phyloP scores from a whole-genome alignment of 495 filamentous ascomycete genomes.

The Filosporella fistucella region DNA sequence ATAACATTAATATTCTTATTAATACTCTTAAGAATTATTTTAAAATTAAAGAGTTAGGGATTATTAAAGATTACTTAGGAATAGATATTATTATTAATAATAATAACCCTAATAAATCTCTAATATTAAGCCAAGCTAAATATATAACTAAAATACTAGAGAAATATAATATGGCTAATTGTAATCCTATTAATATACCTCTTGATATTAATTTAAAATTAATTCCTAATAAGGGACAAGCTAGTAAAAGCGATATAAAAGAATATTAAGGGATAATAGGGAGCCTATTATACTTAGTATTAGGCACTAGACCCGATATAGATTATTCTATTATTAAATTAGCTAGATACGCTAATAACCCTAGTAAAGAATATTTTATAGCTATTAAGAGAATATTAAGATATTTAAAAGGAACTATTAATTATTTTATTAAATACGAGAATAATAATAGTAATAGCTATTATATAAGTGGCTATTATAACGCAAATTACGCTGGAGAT shows the following conservation, averaged over 20 bases:
- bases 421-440: slow-evolving; percentile 14
- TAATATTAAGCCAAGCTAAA: slow-evolving; percentile 13
- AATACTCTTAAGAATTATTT: slow-evolving; percentile 10
- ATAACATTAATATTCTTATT: slow-evolving; percentile 17
- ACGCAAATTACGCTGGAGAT: slow-evolving; percentile 12
- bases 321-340: slow-evolving; percentile 15
- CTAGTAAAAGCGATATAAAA: slow-evolving; percentile 2
- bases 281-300: slow-evolving; percentile 16
- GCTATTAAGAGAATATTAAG: slow-evolving; percentile 14
- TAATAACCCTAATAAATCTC: slow-evolving; percentile 4
- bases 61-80: slow-evolving; percentile 16
- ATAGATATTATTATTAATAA: slow-evolving; percentile 16
- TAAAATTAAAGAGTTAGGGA: slow-evolving; percentile 22
- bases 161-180: slow-evolving; percentile 6
- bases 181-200: slow-evolving; percentile 12
- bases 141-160: slow-evolving; percentile 19
- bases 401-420: slow-evolving; percentile 18
- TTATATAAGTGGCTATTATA: slow-evolving; percentile 5
- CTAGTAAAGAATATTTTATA: slow-evolving; percentile 6
- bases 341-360: slow-evolving; percentile 9
- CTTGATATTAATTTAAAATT: slow-evolving; percentile 14
- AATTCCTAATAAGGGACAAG: slow-evolving; percentile 3
- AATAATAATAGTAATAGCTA: slow-evolving; percentile 1
- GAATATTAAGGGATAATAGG: slow-evolving; percentile 15
- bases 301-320: slow-evolving; percentile 20